Percentiles rank a stretch among this genome's conserved stretches.
phyloP scores from a whole-genome alignment of 495 filamentous ascomycete species.

The Penicillium angulare region DNA sequence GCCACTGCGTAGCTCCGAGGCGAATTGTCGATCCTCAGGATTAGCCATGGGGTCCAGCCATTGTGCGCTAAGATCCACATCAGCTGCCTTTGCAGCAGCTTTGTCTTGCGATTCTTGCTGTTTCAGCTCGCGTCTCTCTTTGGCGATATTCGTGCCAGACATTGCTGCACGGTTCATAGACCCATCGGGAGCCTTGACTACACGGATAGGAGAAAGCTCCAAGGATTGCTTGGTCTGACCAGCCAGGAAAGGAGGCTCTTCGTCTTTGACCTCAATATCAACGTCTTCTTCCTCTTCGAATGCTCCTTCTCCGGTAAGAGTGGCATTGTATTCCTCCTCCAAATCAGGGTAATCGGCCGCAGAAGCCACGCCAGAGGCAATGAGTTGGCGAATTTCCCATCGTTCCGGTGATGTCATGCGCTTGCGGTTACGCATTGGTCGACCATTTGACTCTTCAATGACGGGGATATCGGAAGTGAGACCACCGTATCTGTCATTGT shows the following conservation, averaged over 20 bases:
- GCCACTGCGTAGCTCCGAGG: slow-evolving; percentile 69
- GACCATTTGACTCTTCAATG: slow-evolving; percentile 60
- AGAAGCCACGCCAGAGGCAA: slow-evolving; percentile 88
- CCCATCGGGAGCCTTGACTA: slow-evolving; percentile 96
- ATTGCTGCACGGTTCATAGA: slow-evolving; percentile 94
- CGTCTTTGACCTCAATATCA: slow-evolving; percentile 94
- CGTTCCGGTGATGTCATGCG: slow-evolving; percentile 92
- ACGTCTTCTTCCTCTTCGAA: slow-evolving; percentile 97
- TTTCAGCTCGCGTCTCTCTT: slow-evolving; percentile 82
- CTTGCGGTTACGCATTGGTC: slow-evolving; percentile 65
- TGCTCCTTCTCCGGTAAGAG: slow-evolving; percentile 77
- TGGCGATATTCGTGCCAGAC: slow-evolving; percentile 85
- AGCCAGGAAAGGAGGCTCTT: slow-evolving; percentile 93
- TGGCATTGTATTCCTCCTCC: slow-evolving; percentile 90
- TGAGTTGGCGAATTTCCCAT: slow-evolving; percentile 96
- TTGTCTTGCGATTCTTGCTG: slow-evolving; percentile 86
- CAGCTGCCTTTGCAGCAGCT: slow-evolving; percentile 71
- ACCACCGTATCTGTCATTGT: slow-evolving; percentile 62
- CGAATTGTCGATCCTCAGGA: slow-evolving; percentile 81
- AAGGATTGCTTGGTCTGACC: slow-evolving; percentile 95
- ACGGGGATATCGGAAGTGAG: slow-evolving; percentile 59
- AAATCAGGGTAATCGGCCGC: slow-evolving; percentile 91
- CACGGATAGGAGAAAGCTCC: slow-evolving; percentile 90
- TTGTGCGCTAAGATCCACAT: slow-evolving; percentile 84
- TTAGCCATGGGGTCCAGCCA: slow-evolving; percentile 97